A percentile compares a stretch with the other conserved stretches of the same genome.
These are phyloP conservation scores for Mucor sp. DNA, from an alignment of 371 early-diverging fungal species.

Conservation along the genomic window DNA sequence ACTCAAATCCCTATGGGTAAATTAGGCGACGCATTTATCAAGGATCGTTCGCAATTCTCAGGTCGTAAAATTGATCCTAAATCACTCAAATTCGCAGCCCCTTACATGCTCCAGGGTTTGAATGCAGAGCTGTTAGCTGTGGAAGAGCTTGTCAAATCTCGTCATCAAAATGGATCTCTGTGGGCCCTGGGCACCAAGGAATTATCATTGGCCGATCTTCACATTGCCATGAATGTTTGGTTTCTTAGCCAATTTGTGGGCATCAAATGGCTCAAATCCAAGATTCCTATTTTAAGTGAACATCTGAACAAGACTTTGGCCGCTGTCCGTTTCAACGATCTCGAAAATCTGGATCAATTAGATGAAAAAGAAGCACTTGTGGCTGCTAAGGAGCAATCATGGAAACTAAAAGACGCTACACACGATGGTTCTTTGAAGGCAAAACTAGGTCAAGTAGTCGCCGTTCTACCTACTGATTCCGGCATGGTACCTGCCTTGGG, in stretches of 20 bases:
- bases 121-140: conserved; percentile 8
- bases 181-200: conserved; percentile 18
- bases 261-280: not conserved
- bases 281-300: conserved; percentile 9
- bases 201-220: conserved; percentile 8
- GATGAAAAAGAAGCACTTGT: conserved; percentile 12
- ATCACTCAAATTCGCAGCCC: not conserved
- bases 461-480: conserved; percentile 50
- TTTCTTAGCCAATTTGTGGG: conserved; percentile 4
- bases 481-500: conserved; percentile 49
- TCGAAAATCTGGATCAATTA: not conserved
- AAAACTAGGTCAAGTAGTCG: conserved; percentile 40
- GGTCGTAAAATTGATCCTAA: conserved; percentile 9
- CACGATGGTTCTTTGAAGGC: conserved; percentile 25
- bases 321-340: conserved; percentile 16
- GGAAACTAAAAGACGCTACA: not conserved
- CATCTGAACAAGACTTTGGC: conserved; percentile 36
- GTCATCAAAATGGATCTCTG: not conserved
- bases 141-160: conserved; percentile 4
- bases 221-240: conserved; percentile 18
- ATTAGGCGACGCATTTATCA: conserved; percentile 12
- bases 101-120: conserved; percentile 14
- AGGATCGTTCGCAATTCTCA: conserved; percentile 16
- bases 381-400: conserved; percentile 9
- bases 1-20: conserved; percentile 12